Evolutionary conservation across 1,284 basidiomycete species (phyloP).

Genomic region (Fomitiporia mediterranea): DNA sequence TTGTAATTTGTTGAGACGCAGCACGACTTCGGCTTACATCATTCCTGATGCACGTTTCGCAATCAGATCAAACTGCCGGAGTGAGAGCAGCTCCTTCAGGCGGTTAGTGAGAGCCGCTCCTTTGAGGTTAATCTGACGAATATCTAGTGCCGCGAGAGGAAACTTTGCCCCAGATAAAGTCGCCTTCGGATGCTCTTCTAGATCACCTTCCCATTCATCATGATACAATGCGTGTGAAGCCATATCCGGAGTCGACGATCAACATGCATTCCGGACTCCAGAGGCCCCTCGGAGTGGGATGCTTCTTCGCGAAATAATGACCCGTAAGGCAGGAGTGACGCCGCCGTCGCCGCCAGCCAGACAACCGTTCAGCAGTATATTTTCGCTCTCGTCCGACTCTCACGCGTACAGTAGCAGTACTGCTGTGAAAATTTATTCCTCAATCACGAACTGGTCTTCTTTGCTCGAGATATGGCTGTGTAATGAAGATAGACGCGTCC

Average conservation of each 20-base stretch:
- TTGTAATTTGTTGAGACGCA: slow-evolving; percentile 79
- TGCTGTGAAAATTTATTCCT: slow-evolving; percentile 92
- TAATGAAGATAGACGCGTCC: slow-evolving; percentile 74
- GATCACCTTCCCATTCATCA: slow-evolving; percentile 69
- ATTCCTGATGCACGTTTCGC: slow-evolving; percentile 90
- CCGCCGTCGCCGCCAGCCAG: slow-evolving; percentile 46
- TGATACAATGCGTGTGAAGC: slow-evolving; percentile 90
- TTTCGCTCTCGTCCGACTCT: slow-evolving; percentile 70
- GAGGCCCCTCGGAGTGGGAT: slow-evolving; percentile 39
- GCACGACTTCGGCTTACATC: slow-evolving; percentile 86
- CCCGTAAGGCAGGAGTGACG: slow-evolving; percentile 72
- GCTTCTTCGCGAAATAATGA: slow-evolving; percentile 47
- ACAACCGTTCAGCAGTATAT: neutral
- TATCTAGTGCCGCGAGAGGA: neutral
- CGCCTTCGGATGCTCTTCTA: slow-evolving; percentile 82
- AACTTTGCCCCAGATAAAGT: slow-evolving; percentile 14
- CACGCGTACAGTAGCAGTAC: slow-evolving; percentile 78
- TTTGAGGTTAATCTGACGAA: slow-evolving; percentile 74
- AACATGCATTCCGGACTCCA: slow-evolving; percentile 86
- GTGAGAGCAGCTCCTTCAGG: slow-evolving; percentile 89
- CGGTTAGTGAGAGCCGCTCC: slow-evolving; percentile 95
- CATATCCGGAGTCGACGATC: slow-evolving; percentile 88
- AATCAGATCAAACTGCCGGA: slow-evolving; percentile 97
- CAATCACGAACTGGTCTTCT: slow-evolving; percentile 92
- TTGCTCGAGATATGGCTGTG: slow-evolving; percentile 92